phyloP scores from a whole-genome alignment of 345 rosid genomes.

The Microcos paniculata region DNA sequence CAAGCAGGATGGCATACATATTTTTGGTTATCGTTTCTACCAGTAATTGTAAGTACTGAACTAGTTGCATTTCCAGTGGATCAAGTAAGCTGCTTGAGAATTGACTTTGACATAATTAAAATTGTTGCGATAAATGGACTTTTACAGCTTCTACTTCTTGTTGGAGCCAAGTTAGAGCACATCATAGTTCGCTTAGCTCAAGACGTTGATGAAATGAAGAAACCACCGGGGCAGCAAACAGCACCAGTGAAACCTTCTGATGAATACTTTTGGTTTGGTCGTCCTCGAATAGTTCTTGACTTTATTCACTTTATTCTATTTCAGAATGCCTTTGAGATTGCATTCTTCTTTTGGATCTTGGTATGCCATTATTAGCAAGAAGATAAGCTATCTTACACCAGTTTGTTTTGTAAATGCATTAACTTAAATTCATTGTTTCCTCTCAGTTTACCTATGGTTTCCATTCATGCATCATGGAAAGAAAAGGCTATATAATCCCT shows the following conservation, averaged over 20 bases:
- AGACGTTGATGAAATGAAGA: constrained; percentile 34
- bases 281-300: constrained; percentile 51
- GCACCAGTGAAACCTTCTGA: constrained; percentile 65
- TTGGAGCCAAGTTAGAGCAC: constrained; percentile 78
- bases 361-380: constrained; percentile 27
- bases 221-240: constrained; percentile 29
- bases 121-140: neutral
- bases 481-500: constrained; percentile 54
- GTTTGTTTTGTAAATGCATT: neutral
- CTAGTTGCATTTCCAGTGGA: neutral
- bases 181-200: constrained; percentile 62
- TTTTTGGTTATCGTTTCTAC: constrained; percentile 89
- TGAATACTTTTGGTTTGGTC: constrained; percentile 72
- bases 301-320: constrained; percentile 84
- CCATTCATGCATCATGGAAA: constrained; percentile 80
- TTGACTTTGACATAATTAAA: neutral
- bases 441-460: constrained; percentile 20
- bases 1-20: constrained; percentile 80
- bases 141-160: constrained; percentile 68
- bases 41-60: constrained; percentile 66
- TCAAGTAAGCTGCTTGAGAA: neutral
- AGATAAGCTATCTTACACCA: neutral
- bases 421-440: neutral
- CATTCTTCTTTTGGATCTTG: constrained; percentile 90
- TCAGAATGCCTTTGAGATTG: constrained; percentile 86